These are phyloP conservation scores for Boletus vinaceobasis DNA, from an alignment of 768 basidiomycete genomes.

Conservation along the genomic window DNA sequence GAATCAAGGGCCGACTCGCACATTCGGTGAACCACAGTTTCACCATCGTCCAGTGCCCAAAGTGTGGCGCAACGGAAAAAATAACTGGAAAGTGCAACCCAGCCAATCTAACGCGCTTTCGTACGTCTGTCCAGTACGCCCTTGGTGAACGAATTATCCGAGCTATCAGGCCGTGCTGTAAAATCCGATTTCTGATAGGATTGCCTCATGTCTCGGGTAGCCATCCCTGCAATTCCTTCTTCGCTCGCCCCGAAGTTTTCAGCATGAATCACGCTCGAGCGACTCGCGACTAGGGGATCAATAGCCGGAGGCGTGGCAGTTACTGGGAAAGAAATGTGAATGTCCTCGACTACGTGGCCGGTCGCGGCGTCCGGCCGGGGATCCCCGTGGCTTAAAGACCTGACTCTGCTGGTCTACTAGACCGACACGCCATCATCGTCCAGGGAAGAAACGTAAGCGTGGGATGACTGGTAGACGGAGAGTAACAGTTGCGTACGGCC, in stretches of 20 bases:
- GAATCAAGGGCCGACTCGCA: constrained; percentile 58
- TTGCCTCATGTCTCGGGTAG: constrained; percentile 47
- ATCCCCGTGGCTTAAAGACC: constrained; percentile 81
- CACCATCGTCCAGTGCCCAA: constrained; percentile 85
- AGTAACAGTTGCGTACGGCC: constrained; percentile 87
- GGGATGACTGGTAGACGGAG: constrained; percentile 83
- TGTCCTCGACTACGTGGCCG: constrained; percentile 84
- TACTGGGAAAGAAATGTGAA: constrained; percentile 55
- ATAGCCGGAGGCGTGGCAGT: constrained; percentile 38
- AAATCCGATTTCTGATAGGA: constrained; percentile 53
- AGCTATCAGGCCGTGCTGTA: constrained; percentile 52
- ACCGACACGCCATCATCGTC: constrained; percentile 6
- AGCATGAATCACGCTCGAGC: constrained; percentile 61
- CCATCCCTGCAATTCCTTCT: constrained; percentile 59
- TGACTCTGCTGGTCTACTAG: constrained; percentile 82
- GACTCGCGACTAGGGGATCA: constrained; percentile 45
- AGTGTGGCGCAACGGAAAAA: constrained; percentile 84
- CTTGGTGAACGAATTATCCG: constrained; percentile 88
- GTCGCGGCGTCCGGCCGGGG: constrained; percentile 72
- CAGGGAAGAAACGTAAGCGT: constrained; percentile 76
- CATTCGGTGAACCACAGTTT: constrained; percentile 90
- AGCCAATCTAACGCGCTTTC: not conserved
- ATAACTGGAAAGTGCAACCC: constrained; percentile 49
- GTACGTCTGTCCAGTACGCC: constrained; percentile 72
- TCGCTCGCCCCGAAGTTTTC: constrained; percentile 62